phyloP scores from a whole-genome alignment of 106 monocot species.

The Dendrobium huoshanense region DNA sequence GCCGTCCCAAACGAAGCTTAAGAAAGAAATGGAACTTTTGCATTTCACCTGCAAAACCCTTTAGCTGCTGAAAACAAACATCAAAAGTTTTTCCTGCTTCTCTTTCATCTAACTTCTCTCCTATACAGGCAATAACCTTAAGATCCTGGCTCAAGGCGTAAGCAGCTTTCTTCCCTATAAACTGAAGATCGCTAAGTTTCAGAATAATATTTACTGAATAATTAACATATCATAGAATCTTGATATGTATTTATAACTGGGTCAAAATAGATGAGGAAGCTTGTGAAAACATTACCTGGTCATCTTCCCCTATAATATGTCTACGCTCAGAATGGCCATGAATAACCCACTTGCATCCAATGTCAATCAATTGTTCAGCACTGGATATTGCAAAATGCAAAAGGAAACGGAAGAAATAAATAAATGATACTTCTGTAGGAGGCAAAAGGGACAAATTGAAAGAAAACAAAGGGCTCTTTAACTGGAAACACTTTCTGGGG shows the following conservation, averaged over 20 bases:
- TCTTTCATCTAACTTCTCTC: slow-evolving; percentile 93
- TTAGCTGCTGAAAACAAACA: slow-evolving; percentile 87
- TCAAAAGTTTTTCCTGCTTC: slow-evolving; percentile 98
- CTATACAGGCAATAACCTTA: slow-evolving; percentile 94
- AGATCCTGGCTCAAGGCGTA: slow-evolving; percentile 92
- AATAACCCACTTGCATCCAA: slow-evolving; percentile 97
- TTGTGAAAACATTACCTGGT: slow-evolving; percentile 38
- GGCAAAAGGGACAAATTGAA: background rate
- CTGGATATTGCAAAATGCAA: slow-evolving; percentile 28
- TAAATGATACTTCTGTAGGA: background rate
- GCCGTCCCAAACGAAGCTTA: no score
- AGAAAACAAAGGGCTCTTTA: background rate
- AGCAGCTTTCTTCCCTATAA: slow-evolving; percentile 98
- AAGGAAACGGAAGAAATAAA: background rate
- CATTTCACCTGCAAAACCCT: slow-evolving; percentile 81
- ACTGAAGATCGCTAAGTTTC: slow-evolving; percentile 37
- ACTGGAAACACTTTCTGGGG: background rate
- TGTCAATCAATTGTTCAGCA: slow-evolving; percentile 88
- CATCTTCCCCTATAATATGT: slow-evolving; percentile 89
- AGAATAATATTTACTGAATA: background rate
- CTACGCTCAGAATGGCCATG: slow-evolving; percentile 96
- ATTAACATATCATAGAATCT: background rate
- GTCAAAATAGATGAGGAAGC: background rate
- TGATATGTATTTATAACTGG: background rate
- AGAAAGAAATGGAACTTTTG: background rate